Evolutionary conservation across 139 green algal genomes (phyloP).

Genomic region (Tetradesmus obliquus): DNA sequence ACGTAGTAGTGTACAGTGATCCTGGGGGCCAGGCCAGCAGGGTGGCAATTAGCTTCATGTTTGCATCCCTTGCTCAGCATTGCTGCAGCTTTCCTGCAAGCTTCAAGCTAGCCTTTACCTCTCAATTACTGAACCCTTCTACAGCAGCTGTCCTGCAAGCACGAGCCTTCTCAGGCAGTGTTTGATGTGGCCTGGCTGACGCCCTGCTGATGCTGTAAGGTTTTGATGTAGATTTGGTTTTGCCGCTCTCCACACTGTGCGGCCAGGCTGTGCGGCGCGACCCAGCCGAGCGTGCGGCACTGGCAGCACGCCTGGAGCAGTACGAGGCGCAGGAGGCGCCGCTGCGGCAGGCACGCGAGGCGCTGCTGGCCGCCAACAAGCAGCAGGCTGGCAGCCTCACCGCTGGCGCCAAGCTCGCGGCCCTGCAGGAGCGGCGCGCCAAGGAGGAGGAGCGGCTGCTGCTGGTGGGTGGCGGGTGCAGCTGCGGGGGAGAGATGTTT

Average conservation of each 20-base stretch:
- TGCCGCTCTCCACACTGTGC: neutral
- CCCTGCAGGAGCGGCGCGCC: neutral
- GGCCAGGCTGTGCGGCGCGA: neutral
- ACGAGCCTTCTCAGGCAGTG: too few species aligned
- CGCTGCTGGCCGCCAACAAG: constrained; percentile 13
- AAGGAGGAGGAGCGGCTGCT: neutral
- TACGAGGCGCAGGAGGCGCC: neutral
- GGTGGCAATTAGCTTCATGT: too few species aligned
- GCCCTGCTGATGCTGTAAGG: too few species aligned
- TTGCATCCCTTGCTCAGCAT: too few species aligned
- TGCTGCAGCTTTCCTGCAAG: too few species aligned
- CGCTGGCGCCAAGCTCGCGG: neutral
- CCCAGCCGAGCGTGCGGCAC: neutral
- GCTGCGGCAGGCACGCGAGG: neutral
- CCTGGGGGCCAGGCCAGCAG: too few species aligned
- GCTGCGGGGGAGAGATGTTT: too few species aligned
- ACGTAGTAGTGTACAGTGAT: neutral
- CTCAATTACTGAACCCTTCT: too few species aligned
- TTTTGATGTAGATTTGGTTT: too few species aligned
- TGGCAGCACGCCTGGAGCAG: neutral
- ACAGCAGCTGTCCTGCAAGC: neutral
- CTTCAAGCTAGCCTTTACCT: too few species aligned
- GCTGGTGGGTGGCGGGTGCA: neutral
- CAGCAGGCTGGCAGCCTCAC: constrained; percentile 20
- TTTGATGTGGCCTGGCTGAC: too few species aligned